These are phyloP conservation scores for Ziziphus jujuba DNA, from an alignment of 306 rosid species.

Conservation along the genomic window DNA sequence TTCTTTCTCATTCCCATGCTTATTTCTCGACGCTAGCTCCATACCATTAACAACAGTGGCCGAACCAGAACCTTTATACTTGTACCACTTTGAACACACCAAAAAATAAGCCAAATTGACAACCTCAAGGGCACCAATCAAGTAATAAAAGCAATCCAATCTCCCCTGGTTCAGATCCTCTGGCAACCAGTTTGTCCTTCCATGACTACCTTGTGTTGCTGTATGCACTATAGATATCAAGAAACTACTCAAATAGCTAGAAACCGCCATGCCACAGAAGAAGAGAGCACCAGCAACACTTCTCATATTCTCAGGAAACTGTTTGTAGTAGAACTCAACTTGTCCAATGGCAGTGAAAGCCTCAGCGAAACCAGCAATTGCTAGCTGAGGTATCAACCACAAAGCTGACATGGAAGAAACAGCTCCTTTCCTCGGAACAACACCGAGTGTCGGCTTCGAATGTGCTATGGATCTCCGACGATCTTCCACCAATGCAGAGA, in stretches of 20 bases:
- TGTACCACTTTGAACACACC: constrained; percentile 59
- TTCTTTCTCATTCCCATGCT: constrained; percentile 22
- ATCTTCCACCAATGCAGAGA: constrained; percentile 58
- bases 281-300: constrained; percentile 71
- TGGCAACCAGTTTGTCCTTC: constrained; percentile 64
- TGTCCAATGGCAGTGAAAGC: constrained; percentile 60
- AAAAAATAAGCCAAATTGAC: constrained; percentile 63
- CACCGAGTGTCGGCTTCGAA: constrained; percentile 43
- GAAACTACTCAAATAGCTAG: constrained; percentile 62
- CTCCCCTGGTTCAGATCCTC: constrained; percentile 90
- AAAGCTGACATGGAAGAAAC: constrained; percentile 75
- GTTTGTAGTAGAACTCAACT: constrained; percentile 77
- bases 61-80: constrained; percentile 43
- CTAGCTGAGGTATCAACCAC: constrained; percentile 71
- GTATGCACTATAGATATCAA: constrained; percentile 54
- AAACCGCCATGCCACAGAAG: constrained; percentile 63
- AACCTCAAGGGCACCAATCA: constrained; percentile 48
- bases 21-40: constrained; percentile 26
- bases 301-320: constrained; percentile 92
- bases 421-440: constrained; percentile 61
- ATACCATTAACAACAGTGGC: constrained; percentile 12
- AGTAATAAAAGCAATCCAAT: constrained; percentile 69
- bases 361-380: constrained; percentile 57
- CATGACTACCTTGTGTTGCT: constrained; percentile 30
- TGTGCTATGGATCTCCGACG: constrained; percentile 53